Evolutionary conservation across 2,329 filamentous ascomycete genomes (phyloP), one percentile per base, ranked within the genome.

Genomic region (Reticulascus tulasneorum): DNA sequence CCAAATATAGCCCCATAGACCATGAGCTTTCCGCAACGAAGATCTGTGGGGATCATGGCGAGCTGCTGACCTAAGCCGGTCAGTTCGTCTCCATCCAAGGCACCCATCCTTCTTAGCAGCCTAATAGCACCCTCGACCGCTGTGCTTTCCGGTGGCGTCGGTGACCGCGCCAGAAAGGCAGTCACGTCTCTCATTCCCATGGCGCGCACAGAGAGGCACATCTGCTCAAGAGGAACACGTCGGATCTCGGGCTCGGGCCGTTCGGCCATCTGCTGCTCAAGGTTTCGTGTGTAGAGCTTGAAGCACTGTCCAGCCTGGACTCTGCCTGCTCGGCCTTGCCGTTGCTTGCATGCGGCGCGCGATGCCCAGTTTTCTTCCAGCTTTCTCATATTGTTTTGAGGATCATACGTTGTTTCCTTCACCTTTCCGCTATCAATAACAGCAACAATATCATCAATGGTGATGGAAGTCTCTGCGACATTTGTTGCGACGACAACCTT

Each of bases 401-500:
- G 79, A 56, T 97, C 93, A 51, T 90, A 97, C 55, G 86, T 91
- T 0, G 90, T 98, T 61, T 98, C 91, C 56, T 98, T 98, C 41
- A 98, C 93, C 35, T 88, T 82, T 19, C 93, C 93, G 9, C 85
- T 93, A 58, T 98, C 93, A 45, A 98, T 91, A 29, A 98, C 93
- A 3, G 87, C 91, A 3, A 97, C 86, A 35, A 98, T 86, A 55
- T 98, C 93, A 55, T 96, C 90, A 42, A 98, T 98, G 0, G 93
- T 98, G 57, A 98, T 97, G 3, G 93, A 97, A 0, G 93, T 98
- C 59, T 98, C 93, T 3, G 93, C 93, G 3, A 98, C 91, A 52
- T 98, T 98, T 28, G 93, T 98, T 1, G 93, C 87, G 7, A 91
- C 86, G 22, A 98, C 86, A 10, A 98, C 79, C 62, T 98, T 98